phyloP scores from a whole-genome alignment of 2,329 filamentous ascomycete species.

The Arthrobotrys pseudoclavata region DNA sequence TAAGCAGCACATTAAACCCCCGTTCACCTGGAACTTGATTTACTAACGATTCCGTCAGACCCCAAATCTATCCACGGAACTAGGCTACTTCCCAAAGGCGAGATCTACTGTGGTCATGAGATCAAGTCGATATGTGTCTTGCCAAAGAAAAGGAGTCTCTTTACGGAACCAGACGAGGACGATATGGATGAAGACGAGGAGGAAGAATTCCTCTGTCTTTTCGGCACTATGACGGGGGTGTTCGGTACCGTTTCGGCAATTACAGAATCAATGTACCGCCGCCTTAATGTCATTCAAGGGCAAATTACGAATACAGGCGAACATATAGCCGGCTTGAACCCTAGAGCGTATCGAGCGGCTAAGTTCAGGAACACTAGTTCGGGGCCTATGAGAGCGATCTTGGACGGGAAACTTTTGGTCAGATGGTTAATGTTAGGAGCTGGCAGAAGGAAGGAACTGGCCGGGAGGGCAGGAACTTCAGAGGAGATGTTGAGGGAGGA shows the following conservation, averaged over 20 bases:
- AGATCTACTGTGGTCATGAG: conserved; percentile 87
- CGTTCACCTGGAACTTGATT: neutral
- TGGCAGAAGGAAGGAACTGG: conserved; percentile 63
- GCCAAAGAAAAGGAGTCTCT: conserved; percentile 68
- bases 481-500: conserved; percentile 62
- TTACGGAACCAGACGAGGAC: conserved; percentile 65
- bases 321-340: conserved; percentile 84
- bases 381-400: conserved; percentile 62
- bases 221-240: conserved; percentile 81
- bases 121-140: conserved; percentile 80
- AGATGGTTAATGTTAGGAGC: conserved; percentile 63
- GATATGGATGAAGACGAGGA: conserved; percentile 65
- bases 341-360: conserved; percentile 79
- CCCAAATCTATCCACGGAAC: conserved; percentile 93
- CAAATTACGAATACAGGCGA: conserved; percentile 83
- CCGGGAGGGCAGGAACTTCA: conserved; percentile 61
- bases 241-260: conserved; percentile 83
- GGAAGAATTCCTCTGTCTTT: conserved; percentile 71
- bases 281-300: conserved; percentile 82
- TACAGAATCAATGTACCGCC: conserved; percentile 83
- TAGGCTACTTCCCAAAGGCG: conserved; percentile 85
- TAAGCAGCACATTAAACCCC: conserved; percentile 68
- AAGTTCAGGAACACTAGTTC: conserved; percentile 59
- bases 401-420: conserved; percentile 62
- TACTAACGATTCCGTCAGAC: conserved; percentile 71